Evolutionary conservation across 106 monocot genomes (phyloP), one percentile per base, ranked within the genome.

Genomic region (Hemerocallis citrina): DNA sequence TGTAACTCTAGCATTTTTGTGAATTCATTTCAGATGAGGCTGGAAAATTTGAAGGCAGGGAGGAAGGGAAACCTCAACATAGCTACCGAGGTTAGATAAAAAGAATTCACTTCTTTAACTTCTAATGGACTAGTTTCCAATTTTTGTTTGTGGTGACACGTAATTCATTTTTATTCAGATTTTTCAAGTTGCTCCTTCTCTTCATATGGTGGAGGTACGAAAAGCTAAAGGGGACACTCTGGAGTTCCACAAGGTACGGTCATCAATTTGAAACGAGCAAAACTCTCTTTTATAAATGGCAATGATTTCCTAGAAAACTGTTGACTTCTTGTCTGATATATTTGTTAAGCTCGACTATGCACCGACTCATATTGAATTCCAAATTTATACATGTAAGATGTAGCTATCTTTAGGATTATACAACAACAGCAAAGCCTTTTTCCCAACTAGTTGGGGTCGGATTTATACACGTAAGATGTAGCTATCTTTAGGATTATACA

Each of bases 211-310:
- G 61, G 89, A 93, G 74, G 72, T 93, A 15, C 63, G 73, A 27
- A 93, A 93, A 70, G 76, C 95, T 31, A 96, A 83, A 65, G 95
- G 95, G 22, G 95, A 96, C 28, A 90, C 90, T 34, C 52, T 96
- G 48, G 86, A 95, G 50, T 95, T 95, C 58, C 83, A 89, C 41
- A 90, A 89, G 86, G 89, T 95, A 76, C 32, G 20, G 2, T n/a
- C 20, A 12, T 38, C 32, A 19, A 21, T 35, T 2, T 14, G 19
- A 17, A n/a, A n/a, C n/a, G n/a, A n/a, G n/a, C n/a, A n/a, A n/a
- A n/a, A n/a, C n/a, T n/a, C n/a, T n/a, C n/a, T n/a, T n/a, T n/a
- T n/a, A n/a, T n/a, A n/a, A n/a, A n/a, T n/a, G n/a, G n/a, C n/a
- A n/a, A n/a, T n/a, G n/a, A n/a, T n/a, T n/a, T n/a, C n/a, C n/a